Conservation (phyloP, 2,329 filamentous ascomycete genomes). For the Cladophialophora yegresii region DNA sequence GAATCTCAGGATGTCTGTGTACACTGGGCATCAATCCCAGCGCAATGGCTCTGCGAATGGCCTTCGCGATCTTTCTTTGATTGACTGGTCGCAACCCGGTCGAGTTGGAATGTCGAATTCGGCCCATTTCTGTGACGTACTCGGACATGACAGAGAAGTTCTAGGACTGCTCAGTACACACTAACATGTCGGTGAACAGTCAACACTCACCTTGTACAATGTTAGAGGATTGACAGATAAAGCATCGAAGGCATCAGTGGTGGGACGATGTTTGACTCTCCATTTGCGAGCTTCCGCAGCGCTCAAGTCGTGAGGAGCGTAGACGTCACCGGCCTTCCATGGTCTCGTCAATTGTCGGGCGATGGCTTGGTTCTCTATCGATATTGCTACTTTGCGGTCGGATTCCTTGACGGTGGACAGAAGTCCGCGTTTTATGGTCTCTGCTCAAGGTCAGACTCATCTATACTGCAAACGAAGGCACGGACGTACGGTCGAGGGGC, state of each 20-base stretch:
- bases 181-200: neutral
- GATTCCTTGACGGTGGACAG: neutral
- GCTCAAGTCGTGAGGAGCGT: slow-evolving; percentile 84
- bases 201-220: slow-evolving; percentile 74
- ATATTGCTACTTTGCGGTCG: slow-evolving; percentile 40
- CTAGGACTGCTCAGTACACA: slow-evolving; percentile 50
- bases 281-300: slow-evolving; percentile 79
- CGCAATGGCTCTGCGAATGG: slow-evolving; percentile 82
- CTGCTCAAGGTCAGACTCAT: slow-evolving; percentile 12
- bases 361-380: slow-evolving; percentile 44
- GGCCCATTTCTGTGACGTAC: slow-evolving; percentile 79
- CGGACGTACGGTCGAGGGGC: slow-evolving; percentile 13
- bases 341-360: slow-evolving; percentile 58
- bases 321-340: slow-evolving; percentile 80
- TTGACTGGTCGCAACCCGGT: slow-evolving; percentile 85
- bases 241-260: slow-evolving; percentile 74
- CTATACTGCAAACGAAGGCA: neutral
- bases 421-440: slow-evolving; percentile 19
- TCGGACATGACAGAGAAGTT: slow-evolving; percentile 92
- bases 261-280: slow-evolving; percentile 59
- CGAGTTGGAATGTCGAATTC: slow-evolving; percentile 73
- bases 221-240: slow-evolving; percentile 77
- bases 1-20: slow-evolving; percentile 81
- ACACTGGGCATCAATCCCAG: slow-evolving; percentile 90
- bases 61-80: slow-evolving; percentile 90